A percentile compares a stretch with the other conserved stretches of the same genome.
Conservation (phyloP, 306 rosid species). For the Acacia crassicarpa region DNA sequence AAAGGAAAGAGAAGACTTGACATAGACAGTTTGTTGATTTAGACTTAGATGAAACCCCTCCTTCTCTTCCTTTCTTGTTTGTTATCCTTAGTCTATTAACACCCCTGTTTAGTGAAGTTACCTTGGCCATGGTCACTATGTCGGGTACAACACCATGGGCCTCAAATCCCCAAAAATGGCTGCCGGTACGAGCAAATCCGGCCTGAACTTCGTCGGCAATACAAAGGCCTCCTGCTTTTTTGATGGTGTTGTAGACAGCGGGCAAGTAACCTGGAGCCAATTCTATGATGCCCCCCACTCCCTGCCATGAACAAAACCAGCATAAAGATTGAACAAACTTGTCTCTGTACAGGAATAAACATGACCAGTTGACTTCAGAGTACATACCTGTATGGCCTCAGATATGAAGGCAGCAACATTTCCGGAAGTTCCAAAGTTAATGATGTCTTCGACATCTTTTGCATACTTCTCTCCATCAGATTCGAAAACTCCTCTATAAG, state of each 20-base stretch:
- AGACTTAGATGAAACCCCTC: not conserved
- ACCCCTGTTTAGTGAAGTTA: constrained; percentile 5
- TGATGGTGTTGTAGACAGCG: constrained; percentile 50
- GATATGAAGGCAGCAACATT: constrained; percentile 75
- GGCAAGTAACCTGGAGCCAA: constrained; percentile 90
- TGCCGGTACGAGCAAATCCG: constrained; percentile 80
- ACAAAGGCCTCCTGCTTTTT: constrained; percentile 81
- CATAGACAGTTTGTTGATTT: not conserved
- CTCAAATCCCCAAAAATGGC: constrained; percentile 89
- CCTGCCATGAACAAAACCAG: constrained; percentile 43
- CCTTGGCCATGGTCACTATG: constrained; percentile 93
- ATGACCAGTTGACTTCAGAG: not conserved
- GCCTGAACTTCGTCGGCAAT: constrained; percentile 85
- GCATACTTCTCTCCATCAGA: constrained; percentile 89
- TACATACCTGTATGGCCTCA: constrained; percentile 73
- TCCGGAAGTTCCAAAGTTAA: constrained; percentile 81
- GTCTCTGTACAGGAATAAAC: not conserved
- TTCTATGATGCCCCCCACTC: constrained; percentile 81
- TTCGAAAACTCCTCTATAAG: constrained; percentile 86
- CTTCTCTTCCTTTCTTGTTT: not conserved
- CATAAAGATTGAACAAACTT: not conserved
- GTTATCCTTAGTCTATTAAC: not conserved
- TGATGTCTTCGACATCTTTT: constrained; percentile 68
- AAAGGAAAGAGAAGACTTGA: not conserved
- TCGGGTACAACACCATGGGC: constrained; percentile 83